Conservation (phyloP, 768 basidiomycete genomes). For the Xerocomus spinulosus region DNA sequence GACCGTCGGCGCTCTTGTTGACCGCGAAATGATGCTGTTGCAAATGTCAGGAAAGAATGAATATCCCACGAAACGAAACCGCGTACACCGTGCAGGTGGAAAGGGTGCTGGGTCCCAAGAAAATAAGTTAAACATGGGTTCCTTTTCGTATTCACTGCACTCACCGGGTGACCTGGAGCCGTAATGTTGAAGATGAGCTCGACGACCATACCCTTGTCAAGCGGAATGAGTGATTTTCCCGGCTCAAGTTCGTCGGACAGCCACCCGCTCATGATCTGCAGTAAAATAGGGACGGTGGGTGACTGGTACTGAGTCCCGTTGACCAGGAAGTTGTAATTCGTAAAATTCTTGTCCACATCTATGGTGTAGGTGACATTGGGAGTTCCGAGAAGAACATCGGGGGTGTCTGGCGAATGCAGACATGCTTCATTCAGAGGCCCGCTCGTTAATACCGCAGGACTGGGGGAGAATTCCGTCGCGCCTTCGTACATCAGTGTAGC, state of each 20-base stretch:
- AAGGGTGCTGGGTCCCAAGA: background rate
- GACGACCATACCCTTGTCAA: constrained; percentile 12
- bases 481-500: constrained; percentile 13
- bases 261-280: constrained; percentile 21
- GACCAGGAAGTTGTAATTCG: constrained; percentile 11
- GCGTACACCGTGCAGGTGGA: constrained; percentile 22
- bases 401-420: background rate
- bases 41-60: background rate
- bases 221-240: background rate
- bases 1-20: constrained; percentile 38
- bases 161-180: constrained; percentile 5
- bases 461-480: background rate
- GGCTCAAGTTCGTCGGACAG: background rate
- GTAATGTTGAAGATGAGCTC: constrained; percentile 19
- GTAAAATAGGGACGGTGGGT: constrained; percentile 12
- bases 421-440: background rate
- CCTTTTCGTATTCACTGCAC: constrained; percentile 34
- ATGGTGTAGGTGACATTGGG: constrained; percentile 19
- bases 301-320: constrained; percentile 12
- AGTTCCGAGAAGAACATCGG: background rate
- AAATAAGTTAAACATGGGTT: background rate
- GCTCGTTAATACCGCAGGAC: background rate
- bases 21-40: constrained; percentile 43
- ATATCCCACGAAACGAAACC: too few relatives aligned
- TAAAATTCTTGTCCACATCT: constrained; percentile 10